phyloP scores from a whole-genome alignment of 495 filamentous ascomycete genomes.

The Barbatosphaeria neglecta region DNA sequence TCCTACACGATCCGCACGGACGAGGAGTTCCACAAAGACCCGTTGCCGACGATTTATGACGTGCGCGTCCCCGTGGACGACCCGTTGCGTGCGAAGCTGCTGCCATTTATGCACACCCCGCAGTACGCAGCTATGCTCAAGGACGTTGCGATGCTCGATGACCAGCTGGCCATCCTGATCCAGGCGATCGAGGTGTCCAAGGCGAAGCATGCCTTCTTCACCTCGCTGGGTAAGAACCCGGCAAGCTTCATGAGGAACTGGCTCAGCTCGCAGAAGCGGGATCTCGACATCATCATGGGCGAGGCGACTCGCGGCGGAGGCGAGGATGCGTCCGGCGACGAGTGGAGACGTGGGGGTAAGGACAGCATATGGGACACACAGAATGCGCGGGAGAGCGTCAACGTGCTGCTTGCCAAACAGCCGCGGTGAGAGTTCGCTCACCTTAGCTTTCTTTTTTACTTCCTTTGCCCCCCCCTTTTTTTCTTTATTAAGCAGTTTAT shows the following conservation, averaged over 20 bases:
- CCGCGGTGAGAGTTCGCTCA: slow-evolving; percentile 1
- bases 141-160: slow-evolving; percentile 61
- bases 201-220: slow-evolving; percentile 77
- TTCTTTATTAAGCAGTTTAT: no score
- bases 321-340: slow-evolving; percentile 43
- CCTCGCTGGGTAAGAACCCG: slow-evolving; percentile 64
- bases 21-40: slow-evolving; percentile 59
- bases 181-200: slow-evolving; percentile 68
- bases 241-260: slow-evolving; percentile 70
- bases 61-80: slow-evolving; percentile 76
- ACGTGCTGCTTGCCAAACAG: slow-evolving; percentile 36
- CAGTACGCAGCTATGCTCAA: slow-evolving; percentile 52
- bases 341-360: slow-evolving; percentile 42
- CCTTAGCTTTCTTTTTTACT: not conserved
- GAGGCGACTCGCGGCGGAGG: slow-evolving; percentile 61
- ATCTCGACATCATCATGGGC: slow-evolving; percentile 81
- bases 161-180: slow-evolving; percentile 68
- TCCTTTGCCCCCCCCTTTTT: no score
- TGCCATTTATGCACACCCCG: slow-evolving; percentile 44
- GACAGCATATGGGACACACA: slow-evolving; percentile 40
- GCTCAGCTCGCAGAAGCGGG: slow-evolving; percentile 77
- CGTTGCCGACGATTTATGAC: slow-evolving; percentile 72
- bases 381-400: slow-evolving; percentile 46
- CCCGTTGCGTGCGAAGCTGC: slow-evolving; percentile 58
- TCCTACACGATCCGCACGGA: slow-evolving; percentile 92